phyloP scores from a whole-genome alignment of 164 flowering plant species.

The Houttuynia cordata region DNA sequence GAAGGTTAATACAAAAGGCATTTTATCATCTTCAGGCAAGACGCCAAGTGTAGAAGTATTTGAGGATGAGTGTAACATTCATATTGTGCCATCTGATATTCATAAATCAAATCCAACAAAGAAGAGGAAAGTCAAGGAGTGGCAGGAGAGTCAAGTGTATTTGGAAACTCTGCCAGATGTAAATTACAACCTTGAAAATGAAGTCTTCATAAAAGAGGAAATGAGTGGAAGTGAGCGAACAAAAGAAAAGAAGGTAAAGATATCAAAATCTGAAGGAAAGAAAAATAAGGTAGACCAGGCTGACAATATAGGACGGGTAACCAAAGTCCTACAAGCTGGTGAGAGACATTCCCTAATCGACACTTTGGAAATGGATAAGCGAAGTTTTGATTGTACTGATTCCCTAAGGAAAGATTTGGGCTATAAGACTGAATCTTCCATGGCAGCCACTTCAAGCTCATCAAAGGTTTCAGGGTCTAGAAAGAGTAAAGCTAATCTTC shows the following conservation, averaged over 20 bases:
- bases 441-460: slow-evolving; percentile 84
- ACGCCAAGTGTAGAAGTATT: slow-evolving; percentile 20
- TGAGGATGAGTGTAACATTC: slow-evolving; percentile 10
- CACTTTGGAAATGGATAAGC: slow-evolving; percentile 19
- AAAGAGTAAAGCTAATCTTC: slow-evolving; percentile 39
- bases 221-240: slow-evolving; percentile 21
- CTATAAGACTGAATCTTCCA: slow-evolving; percentile 24
- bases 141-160: slow-evolving; percentile 24
- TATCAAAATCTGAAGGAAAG: slow-evolving; percentile 18
- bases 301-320: slow-evolving; percentile 15
- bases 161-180: slow-evolving; percentile 7
- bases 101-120: slow-evolving; percentile 17
- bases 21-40: slow-evolving; percentile 16
- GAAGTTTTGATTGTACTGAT: slow-evolving; percentile 32
- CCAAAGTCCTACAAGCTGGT: slow-evolving; percentile 12
- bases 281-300: slow-evolving; percentile 19
- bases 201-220: slow-evolving; percentile 17
- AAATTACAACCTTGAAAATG: slow-evolving; percentile 10
- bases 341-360: slow-evolving; percentile 13
- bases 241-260: slow-evolving; percentile 26
- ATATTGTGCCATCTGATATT: slow-evolving; percentile 13
- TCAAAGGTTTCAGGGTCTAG: slow-evolving; percentile 79
- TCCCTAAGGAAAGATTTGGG: slow-evolving; percentile 38
- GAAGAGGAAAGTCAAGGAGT: slow-evolving; percentile 48
- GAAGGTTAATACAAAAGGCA: slow-evolving; percentile 16